Evolutionary conservation across 768 basidiomycete genomes (phyloP).

Genomic region (Omphalotus guepiniiformis): DNA sequence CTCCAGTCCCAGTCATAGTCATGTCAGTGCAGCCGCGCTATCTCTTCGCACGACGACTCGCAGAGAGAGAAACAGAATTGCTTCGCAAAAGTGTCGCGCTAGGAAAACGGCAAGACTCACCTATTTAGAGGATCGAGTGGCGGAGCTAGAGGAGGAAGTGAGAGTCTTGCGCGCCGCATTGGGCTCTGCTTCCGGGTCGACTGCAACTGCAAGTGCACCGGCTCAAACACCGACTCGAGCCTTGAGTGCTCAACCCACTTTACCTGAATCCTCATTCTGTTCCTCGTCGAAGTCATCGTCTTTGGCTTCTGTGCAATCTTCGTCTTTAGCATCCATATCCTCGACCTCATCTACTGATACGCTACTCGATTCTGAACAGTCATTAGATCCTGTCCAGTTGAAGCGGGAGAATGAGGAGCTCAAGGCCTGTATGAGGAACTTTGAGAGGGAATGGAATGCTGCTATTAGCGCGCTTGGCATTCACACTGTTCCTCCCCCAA

Average conservation of each 20-base stretch:
- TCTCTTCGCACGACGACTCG: conserved; percentile 5
- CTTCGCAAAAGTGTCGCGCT: conserved; percentile 4
- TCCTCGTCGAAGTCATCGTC: conserved; percentile 5
- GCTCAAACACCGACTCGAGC: background rate
- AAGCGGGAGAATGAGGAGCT: conserved; percentile 3
- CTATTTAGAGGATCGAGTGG: conserved; percentile 4
- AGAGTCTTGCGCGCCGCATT: conserved; percentile 1
- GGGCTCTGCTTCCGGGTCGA: background rate
- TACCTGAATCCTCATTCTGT: conserved; percentile 1
- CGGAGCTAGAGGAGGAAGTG: conserved; percentile 7
- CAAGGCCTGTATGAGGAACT: conserved; percentile 5
- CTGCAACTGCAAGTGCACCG: background rate
- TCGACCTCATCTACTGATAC: conserved; percentile 6
- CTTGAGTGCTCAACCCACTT: background rate
- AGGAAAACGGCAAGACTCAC: conserved; percentile 2
- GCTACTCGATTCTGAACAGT: background rate
- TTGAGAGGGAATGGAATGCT: conserved; percentile 6
- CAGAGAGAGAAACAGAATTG: conserved; percentile 4
- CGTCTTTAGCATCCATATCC: conserved; percentile 6
- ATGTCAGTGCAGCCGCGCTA: conserved; percentile 4
- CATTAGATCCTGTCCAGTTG: background rate
- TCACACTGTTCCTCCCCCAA: background rate
- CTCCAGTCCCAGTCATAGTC: conserved; percentile 2
- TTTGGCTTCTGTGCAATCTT: conserved; percentile 2
- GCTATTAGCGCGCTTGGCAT: background rate